phyloP scores from a whole-genome alignment of 805 yeast species.

The Blastobotrys muscicola region DNA sequence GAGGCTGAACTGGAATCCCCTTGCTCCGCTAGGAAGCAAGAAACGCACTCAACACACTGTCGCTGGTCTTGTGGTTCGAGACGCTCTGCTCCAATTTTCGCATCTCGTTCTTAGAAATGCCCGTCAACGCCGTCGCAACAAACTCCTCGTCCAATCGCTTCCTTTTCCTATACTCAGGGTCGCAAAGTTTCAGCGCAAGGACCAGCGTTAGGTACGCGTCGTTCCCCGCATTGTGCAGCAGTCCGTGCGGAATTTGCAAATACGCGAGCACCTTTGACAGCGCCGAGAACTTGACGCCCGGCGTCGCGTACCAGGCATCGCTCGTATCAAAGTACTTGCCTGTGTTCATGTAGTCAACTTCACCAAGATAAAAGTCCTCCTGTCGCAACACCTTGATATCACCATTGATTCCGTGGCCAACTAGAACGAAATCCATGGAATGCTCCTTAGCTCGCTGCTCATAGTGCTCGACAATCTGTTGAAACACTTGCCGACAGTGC shows the following conservation, averaged over 20 bases:
- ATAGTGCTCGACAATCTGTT: constrained; percentile 2
- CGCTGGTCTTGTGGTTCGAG: too few relatives aligned
- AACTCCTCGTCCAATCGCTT: constrained; percentile 1
- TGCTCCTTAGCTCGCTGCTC: constrained; percentile 3
- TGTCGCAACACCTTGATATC: constrained; percentile 44
- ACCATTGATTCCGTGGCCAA: constrained; percentile 51
- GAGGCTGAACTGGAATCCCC: too few relatives aligned
- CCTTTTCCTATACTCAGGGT: constrained; percentile 3
- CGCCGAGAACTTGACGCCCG: constrained; percentile 5
- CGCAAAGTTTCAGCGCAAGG: constrained; percentile 7
- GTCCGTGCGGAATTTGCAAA: constrained; percentile 46
- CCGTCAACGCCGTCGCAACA: neutral
- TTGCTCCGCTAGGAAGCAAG: too few relatives aligned
- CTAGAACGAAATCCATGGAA: constrained; percentile 25
- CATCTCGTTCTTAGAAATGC: neutral
- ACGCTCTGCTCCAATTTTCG: neutral
- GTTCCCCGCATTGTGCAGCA: constrained; percentile 62
- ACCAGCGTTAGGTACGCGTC: constrained; percentile 55
- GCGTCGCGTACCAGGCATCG: constrained; percentile 31
- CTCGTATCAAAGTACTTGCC: constrained; percentile 38
- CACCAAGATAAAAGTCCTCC: constrained; percentile 41
- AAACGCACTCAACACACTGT: too few relatives aligned
- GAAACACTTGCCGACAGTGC: constrained; percentile 24
- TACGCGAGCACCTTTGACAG: constrained; percentile 39
- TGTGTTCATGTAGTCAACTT: constrained; percentile 8